These are phyloP conservation scores for Lipomyces sp. DNA, from an alignment of 805 yeast species.

Conservation along the genomic window DNA sequence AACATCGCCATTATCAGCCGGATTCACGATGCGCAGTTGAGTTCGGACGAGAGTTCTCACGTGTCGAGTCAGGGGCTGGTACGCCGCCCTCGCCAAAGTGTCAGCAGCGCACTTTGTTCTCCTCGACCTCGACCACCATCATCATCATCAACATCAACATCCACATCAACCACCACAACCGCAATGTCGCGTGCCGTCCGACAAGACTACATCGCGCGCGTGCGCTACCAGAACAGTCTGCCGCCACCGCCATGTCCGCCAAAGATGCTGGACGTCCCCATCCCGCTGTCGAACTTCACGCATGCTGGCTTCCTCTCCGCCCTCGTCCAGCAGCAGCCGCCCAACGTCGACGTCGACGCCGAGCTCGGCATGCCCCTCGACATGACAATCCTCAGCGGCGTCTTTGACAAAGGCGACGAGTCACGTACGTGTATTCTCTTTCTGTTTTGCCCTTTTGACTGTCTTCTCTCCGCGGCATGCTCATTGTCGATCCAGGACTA, in stretches of 20 bases:
- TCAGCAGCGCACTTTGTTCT: too few species aligned
- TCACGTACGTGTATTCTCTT: constrained; percentile 27
- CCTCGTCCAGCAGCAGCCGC: constrained; percentile 71
- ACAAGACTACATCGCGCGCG: constrained; percentile 57
- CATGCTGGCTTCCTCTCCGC: constrained; percentile 62
- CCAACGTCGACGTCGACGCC: constrained; percentile 49
- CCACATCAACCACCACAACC: not conserved
- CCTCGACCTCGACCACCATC: not conserved
- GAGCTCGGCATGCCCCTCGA: constrained; percentile 76
- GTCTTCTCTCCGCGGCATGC: too few species aligned
- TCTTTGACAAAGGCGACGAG: constrained; percentile 60
- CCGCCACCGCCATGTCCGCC: constrained; percentile 96
- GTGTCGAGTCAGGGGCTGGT: too few species aligned
- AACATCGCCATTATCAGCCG: too few species aligned
- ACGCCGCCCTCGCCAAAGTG: too few species aligned
- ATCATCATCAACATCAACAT: not conserved
- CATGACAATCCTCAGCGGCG: constrained; percentile 60
- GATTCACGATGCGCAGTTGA: too few species aligned
- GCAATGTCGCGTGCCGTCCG: constrained; percentile 30
- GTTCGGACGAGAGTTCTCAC: too few species aligned
- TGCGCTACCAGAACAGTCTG: constrained; percentile 76
- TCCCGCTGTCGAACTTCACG: constrained; percentile 46
- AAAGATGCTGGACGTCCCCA: constrained; percentile 60
- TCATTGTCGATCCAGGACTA: constrained; percentile 5
- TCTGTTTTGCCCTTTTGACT: not conserved